Base-by-base conservation (phyloP, 495 filamentous ascomycete species). In the Opeltia flavorubescens region DNA sequence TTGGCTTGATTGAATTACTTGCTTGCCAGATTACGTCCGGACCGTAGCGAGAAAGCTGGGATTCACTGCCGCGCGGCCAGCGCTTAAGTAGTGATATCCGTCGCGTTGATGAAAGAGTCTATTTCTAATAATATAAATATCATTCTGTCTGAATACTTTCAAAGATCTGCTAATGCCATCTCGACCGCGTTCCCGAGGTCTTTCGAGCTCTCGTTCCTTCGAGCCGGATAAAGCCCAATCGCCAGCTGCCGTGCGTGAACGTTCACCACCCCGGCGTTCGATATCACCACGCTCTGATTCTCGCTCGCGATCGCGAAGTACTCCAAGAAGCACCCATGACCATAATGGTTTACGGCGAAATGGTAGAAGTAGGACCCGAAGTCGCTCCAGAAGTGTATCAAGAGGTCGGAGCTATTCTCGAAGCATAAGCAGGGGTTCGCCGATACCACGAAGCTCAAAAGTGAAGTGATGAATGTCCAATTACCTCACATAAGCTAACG, bases 371-470 rank as follows among this genome's bases (percentile, higher is more conserved):
- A 57, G 54, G 34, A 65, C 63, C 12, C 62, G 55, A 35, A 64
- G 60, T 33, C 54, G 50, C 7, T 64, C 68, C 34, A 61, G 69
- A 50, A 71, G 66, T 50, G 60, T 55, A 46, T 62, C 63, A 33
- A 59, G 64, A 50, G 63, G 62, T 38, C 60, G 65, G 30, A 71
- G 66, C 51, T 70, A 69, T 55, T 70, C 66, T 31, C 67, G 72
- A 27, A 70, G 68, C 36, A 63, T 55, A n/a, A 72, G 62, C 47
- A 49, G 59, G 33, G 60, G 57, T 27, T 65, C 64, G 24, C 63
- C 49, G 13, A 34, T 43, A 15, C 53, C 71, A 13, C 66, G 65
- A 57, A 83, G 77, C 55, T 73, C 77, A 23, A 81, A 81, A 66
- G 77, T 77, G 50, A 47, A 62, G 49, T 34, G 4, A 11, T 25